These are phyloP conservation scores for Ambrosiella cleistominuta DNA, from an alignment of 2,329 filamentous ascomycete genomes.

Conservation along the genomic window DNA sequence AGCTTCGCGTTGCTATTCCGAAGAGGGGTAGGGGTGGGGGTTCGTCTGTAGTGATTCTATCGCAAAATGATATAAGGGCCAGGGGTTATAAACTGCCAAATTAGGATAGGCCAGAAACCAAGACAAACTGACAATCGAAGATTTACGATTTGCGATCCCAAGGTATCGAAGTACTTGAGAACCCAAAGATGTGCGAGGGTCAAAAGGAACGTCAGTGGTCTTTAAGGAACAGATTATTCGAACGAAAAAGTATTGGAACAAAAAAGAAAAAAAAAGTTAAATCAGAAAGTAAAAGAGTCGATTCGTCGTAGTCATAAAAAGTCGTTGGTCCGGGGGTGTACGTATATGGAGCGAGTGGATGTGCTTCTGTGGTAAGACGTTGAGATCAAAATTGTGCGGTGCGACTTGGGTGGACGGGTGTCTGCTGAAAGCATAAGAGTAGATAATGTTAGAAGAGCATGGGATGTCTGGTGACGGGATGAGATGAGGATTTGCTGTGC, in stretches of 20 bases:
- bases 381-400: neutral
- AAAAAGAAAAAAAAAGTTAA: neutral
- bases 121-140: neutral
- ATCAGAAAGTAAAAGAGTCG: neutral
- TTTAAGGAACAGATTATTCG: neutral
- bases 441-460: slow-evolving; percentile 1
- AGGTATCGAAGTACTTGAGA: neutral
- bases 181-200: neutral
- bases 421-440: neutral
- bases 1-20: neutral
- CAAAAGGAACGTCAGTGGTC: neutral
- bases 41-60: neutral
- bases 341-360: neutral
- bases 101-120: neutral
- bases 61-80: neutral
- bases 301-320: neutral
- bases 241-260: neutral
- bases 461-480: neutral
- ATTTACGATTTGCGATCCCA: neutral
- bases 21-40: neutral
- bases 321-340: neutral
- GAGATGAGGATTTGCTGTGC: neutral
- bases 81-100: neutral
- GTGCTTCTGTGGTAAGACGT: neutral
- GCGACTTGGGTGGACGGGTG: neutral